Conservation (phyloP, 345 rosid species). For the Camelina laxa region DNA sequence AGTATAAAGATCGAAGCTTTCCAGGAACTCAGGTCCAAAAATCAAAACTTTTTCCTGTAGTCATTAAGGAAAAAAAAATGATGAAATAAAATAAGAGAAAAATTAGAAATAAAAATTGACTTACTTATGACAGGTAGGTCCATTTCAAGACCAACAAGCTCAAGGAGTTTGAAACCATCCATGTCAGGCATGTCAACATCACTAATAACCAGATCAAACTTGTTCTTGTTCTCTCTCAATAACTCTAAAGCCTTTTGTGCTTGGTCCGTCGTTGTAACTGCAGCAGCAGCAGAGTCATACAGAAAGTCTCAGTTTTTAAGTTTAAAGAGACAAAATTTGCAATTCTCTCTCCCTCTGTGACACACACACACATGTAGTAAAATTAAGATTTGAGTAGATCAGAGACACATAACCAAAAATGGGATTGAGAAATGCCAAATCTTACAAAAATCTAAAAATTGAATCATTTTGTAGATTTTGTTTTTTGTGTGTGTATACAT, state of each 20-base stretch:
- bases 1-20: slow-evolving; percentile 6
- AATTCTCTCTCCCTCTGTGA: slow-evolving; percentile 1
- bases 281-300: slow-evolving; percentile 6
- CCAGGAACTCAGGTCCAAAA: neutral
- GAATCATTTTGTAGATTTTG: slow-evolving; percentile 12
- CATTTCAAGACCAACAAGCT: slow-evolving; percentile 97
- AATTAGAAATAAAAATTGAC: slow-evolving; percentile 41
- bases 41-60: neutral
- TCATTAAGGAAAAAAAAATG: neutral
- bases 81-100: neutral
- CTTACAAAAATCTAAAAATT: slow-evolving; percentile 22
- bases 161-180: slow-evolving; percentile 97
- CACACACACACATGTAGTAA: slow-evolving; percentile 24
- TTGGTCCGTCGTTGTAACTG: slow-evolving; percentile 86
- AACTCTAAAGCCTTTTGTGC: slow-evolving; percentile 84
- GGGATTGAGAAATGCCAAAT: neutral
- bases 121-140: slow-evolving; percentile 97
- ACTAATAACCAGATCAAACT: slow-evolving; percentile 90
- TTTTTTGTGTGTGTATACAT: too few relatives aligned
- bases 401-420: slow-evolving; percentile 1
- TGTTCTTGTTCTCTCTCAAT: slow-evolving; percentile 84
- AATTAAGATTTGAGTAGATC: slow-evolving; percentile 10
- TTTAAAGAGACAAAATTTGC: slow-evolving; percentile 19
- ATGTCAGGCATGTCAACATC: slow-evolving; percentile 99
- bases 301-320: neutral